Evolutionary conservation across 1,139 yeast species (phyloP).

Genomic region (Yamadazyma pseudoaaseri): DNA sequence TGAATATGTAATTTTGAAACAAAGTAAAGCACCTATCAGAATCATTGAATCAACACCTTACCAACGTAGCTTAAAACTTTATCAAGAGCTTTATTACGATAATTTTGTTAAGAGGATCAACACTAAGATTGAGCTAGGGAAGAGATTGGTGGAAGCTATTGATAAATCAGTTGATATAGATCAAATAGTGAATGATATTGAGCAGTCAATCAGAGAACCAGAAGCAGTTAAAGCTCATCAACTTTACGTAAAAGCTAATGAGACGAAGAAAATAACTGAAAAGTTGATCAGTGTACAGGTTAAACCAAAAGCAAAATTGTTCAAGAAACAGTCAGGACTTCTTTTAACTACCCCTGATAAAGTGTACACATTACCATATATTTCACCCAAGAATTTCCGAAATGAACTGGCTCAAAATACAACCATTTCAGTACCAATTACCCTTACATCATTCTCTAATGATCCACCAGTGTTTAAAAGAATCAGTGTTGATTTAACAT

Average conservation of each 20-base stretch:
- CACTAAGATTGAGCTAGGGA: conserved; percentile 21
- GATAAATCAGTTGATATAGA: conserved; percentile 3
- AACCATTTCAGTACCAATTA: conserved; percentile 30
- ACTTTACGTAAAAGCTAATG: conserved; percentile 10
- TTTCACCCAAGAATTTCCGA: conserved; percentile 30
- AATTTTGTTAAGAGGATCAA: conserved; percentile 27
- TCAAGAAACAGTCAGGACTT: conserved; percentile 11
- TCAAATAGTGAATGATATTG: conserved; percentile 8
- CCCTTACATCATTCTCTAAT: conserved; percentile 6
- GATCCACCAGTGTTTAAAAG: conserved; percentile 30
- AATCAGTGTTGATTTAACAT: conserved; percentile 31
- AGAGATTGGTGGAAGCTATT: conserved; percentile 6
- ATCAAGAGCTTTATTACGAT: conserved; percentile 20
- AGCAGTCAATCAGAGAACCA: conserved; percentile 7
- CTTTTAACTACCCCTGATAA: conserved; percentile 27
- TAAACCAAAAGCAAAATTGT: conserved; percentile 6
- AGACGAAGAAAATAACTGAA: conserved; percentile 5
- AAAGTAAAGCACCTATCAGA: conserved; percentile 23
- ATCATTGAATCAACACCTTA: conserved; percentile 16
- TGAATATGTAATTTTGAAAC: conserved; percentile 42
- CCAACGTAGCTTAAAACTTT: conserved; percentile 2
- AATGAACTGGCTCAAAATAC: conserved; percentile 20
- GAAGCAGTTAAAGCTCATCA: conserved; percentile 9
- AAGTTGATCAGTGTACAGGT: conserved; percentile 12
- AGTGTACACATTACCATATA: conserved; percentile 27